These are phyloP conservation scores for Penicillium sp. DNA, from an alignment of 2,329 filamentous ascomycete genomes.

Conservation along the genomic window DNA sequence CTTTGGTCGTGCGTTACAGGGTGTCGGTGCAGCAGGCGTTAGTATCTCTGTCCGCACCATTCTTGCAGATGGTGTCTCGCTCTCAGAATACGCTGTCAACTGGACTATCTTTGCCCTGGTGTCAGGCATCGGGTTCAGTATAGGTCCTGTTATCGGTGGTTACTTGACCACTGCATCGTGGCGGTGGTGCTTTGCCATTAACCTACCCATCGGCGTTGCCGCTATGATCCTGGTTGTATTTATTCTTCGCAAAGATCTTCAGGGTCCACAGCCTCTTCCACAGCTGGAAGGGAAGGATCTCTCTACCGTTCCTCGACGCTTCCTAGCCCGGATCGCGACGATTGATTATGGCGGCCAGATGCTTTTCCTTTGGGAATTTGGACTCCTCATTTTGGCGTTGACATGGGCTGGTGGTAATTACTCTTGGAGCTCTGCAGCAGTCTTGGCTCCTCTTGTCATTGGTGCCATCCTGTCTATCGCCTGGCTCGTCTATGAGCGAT, in stretches of 20 bases:
- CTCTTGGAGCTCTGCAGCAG: slow-evolving; percentile 51
- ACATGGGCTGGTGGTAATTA: slow-evolving; percentile 59
- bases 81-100: slow-evolving; percentile 63
- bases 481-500: slow-evolving; percentile 56
- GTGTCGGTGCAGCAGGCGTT: slow-evolving; percentile 61
- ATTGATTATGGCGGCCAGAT: slow-evolving; percentile 56
- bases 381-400: slow-evolving; percentile 55
- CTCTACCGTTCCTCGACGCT: not conserved
- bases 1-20: slow-evolving; percentile 64
- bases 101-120: slow-evolving; percentile 63
- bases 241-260: slow-evolving; percentile 9
- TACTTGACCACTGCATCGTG: slow-evolving; percentile 15
- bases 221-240: slow-evolving; percentile 7
- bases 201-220: slow-evolving; percentile 7
- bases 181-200: slow-evolving; percentile 20
- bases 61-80: slow-evolving; percentile 64
- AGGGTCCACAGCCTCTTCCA: slow-evolving; percentile 3
- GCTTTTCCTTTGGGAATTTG: slow-evolving; percentile 57
- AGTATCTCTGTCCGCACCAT: slow-evolving; percentile 62
- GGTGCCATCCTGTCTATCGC: slow-evolving; percentile 43
- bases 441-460: slow-evolving; percentile 51
- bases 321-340: slow-evolving; percentile 4
- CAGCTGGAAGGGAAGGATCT: slow-evolving; percentile 1
- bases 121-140: slow-evolving; percentile 54
- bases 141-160: slow-evolving; percentile 19